These are phyloP conservation scores for Leishmania arabica DNA, from an alignment of 208 protist species.

Conservation along the genomic window DNA sequence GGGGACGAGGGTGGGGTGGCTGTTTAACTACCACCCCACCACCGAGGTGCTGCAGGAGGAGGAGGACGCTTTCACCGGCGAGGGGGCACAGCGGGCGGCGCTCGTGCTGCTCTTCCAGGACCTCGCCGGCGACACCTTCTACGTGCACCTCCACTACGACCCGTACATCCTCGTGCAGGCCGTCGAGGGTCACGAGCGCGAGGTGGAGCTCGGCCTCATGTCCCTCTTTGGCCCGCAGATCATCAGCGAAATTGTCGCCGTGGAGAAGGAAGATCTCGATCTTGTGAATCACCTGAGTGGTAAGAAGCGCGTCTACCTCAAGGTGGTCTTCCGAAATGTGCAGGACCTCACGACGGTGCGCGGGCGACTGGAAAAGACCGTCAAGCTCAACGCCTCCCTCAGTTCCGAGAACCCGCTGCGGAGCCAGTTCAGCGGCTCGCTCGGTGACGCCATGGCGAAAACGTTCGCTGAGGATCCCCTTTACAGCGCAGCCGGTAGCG, in stretches of 20 bases:
- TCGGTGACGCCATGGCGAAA: constrained; percentile 74
- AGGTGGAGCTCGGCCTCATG: constrained; percentile 95
- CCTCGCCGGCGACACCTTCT: constrained; percentile 81
- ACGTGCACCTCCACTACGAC: constrained; percentile 69
- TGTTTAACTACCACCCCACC: constrained; percentile 91
- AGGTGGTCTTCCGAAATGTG: constrained; percentile 96
- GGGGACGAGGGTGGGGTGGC: constrained; percentile 81
- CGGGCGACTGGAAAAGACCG: constrained; percentile 72
- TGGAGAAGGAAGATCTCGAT: constrained; percentile 97
- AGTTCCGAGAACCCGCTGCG: constrained; percentile 44
- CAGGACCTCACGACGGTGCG: constrained; percentile 93
- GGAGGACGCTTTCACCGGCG: constrained; percentile 30
- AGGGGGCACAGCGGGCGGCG: constrained; percentile 46
- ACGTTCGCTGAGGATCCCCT: constrained; percentile 62
- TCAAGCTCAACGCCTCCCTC: constrained; percentile 66
- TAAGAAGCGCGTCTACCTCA: constrained; percentile 90
- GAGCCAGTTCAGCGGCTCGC: constrained; percentile 59
- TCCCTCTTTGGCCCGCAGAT: constrained; percentile 86
- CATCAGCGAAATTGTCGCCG: constrained; percentile 77
- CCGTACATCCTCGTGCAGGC: constrained; percentile 82
- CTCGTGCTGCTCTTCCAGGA: constrained; percentile 85
- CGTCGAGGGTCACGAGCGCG: constrained; percentile 86
- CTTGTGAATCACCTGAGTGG: constrained; percentile 97
- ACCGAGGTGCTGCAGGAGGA: constrained; percentile 38
- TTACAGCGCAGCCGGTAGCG: constrained; percentile 24